Base-by-base conservation (phyloP, 2,329 filamentous ascomycete genomes). In the Lachnellula subtilissima region DNA sequence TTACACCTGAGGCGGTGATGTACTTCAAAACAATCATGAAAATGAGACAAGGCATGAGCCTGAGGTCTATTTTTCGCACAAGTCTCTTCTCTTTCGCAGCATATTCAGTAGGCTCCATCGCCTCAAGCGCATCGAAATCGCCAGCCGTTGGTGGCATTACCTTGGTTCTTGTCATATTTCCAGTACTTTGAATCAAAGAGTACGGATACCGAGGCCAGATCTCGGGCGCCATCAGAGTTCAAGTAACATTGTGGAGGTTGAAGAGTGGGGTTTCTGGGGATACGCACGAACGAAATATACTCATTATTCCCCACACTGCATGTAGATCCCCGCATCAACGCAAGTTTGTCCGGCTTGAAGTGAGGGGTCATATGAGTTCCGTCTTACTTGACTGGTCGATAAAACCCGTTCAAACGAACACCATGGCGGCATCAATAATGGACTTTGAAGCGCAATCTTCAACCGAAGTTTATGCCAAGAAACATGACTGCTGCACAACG, bases 11-110 rank as follows among this genome's bases (percentile, higher is more conserved):
- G 19, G 19, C 15, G 32, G n/a, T 4, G 17, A 37, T 50, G 28
- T 40, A 60, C 59, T 59, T 63, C 25, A 62, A 43, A 32, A 57
- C 25, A 50, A 63, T 59, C 59, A 61, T 62, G 37, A 61, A 35
- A 42, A 64, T 50, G 2, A 62, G 53, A 47, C 55, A 59, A 23
- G 59, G 62, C 57, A 64, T 57, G 17, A 63, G 45, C 25, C 61
- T 47, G n/a, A 61, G 28, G 25, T 63, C 61, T 19, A 63, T 61
- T 40, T 60, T 60, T 9, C 56, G 50, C 23, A 59, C 48, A 1
- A 61, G 51, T 42, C 47, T 57, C 23, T 56, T 56, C 35, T 62
- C 55, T 43, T 57, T 56, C 19, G 22, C 25, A 46, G 51, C 51
- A 23, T 59, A 55, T 28, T 57, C 54, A 9, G 37, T 36, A 12